Percentiles rank a stretch among this genome's conserved stretches.
Evolutionary conservation across 164 flowering plant species (phyloP).

Genomic region (Aristolochia californica): DNA sequence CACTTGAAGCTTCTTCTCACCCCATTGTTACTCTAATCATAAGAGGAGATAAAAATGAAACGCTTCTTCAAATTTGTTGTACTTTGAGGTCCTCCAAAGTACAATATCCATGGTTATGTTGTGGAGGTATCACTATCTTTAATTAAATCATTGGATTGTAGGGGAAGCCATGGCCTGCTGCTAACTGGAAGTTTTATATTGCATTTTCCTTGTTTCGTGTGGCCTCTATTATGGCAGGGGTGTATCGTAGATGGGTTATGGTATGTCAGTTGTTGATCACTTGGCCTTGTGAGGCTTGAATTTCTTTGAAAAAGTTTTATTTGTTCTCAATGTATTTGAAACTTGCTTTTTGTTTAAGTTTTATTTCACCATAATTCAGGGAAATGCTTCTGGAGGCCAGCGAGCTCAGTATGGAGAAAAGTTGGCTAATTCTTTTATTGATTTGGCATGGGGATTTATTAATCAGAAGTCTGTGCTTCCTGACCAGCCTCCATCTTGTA

Average conservation of each 20-base stretch:
- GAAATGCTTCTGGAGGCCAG: conserved; percentile 98
- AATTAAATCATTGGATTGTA: conserved; percentile 8
- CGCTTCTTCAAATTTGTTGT: neutral
- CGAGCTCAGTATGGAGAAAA: conserved; percentile 55
- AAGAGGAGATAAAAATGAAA: neutral
- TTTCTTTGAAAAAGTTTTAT: neutral
- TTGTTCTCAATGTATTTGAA: neutral
- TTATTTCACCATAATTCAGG: conserved; percentile 30
- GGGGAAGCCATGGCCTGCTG: conserved; percentile 83
- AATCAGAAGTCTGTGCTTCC: conserved; percentile 56
- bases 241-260: conserved; percentile 63
- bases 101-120: too few species aligned
- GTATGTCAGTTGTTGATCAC: conserved; percentile 22
- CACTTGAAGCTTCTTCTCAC: neutral
- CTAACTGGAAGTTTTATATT: conserved; percentile 82
- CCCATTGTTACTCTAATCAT: too few species aligned
- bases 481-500: conserved; percentile 63
- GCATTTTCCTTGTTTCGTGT: conserved; percentile 72
- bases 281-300: neutral
- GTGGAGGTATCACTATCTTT: neutral
- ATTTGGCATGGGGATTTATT: conserved; percentile 56
- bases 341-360: neutral
- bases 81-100: neutral
- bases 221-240: conserved; percentile 62
- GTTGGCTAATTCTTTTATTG: conserved; percentile 46